Base-by-base conservation (phyloP, 495 filamentous ascomycete species). In the Neurospora hispaniola region DNA sequence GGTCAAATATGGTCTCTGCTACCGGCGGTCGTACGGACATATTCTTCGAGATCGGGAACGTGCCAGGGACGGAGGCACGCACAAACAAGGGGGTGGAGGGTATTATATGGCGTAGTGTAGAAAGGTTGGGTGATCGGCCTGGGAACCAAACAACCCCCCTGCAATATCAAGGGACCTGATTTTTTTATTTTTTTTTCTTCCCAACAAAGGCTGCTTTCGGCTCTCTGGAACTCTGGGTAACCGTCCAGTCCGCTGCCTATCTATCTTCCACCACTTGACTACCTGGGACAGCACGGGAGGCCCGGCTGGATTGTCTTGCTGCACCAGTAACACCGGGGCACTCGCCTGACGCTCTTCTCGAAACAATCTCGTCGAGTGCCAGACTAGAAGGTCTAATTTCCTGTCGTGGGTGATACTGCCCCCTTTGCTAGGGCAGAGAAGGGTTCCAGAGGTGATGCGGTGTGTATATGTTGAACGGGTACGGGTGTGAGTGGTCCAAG, bases 1-100 rank as follows among this genome's bases (percentile, higher is more conserved):
- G 70, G 71, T 77, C 73, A 48, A 75, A 42, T 44, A 77, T 16
- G 54, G 71, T 75, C 20, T 68, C 66, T n/a, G 74, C 44, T 69
- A 77, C 44, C 18, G 69, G 70, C 5, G 59, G 43, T 46, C 71
- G 69, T 48, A 35, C 23, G 31, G 62, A 71, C 41, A 69, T 70
- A 23, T 9, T 46, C 59, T 69, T 74, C 27, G 41, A 23, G 41
- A 62, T 62, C 54, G 27, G 27, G 4, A 23, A 27, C 27, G 54
- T 62, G 54, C 54, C 54, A 62, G 54, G 54, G 54, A 62, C 54
- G 54, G 54, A 62, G 27, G 54, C 54, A 62, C 54, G 54, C 54
- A 31, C 54, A 62, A 62, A 16, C 54, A 62, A 62, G 62, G 39
- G 54, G 62, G 62, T 43, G 42, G 46, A n/a, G 43, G 71, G 16